Evolutionary conservation across 2,329 filamentous ascomycete genomes (phyloP), one percentile per base, ranked within the genome.

Genomic region (Dendrostoma leiphaemia): DNA sequence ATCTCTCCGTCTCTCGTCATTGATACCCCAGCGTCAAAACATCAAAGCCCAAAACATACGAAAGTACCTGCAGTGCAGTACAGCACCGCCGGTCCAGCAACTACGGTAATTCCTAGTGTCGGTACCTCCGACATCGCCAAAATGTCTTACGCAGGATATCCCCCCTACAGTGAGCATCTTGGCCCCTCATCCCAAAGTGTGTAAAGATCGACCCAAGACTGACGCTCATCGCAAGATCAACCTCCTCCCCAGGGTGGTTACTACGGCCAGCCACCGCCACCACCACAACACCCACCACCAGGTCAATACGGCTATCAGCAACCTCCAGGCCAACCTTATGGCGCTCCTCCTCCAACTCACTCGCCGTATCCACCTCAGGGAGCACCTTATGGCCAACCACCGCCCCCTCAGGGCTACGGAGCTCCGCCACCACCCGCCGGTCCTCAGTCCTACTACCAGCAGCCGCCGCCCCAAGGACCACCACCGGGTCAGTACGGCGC

Each of bases 91-190:
- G n/a, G n/a, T n/a, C n/a, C n/a, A n/a, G n/a, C 40, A 31, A 3
- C 6, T 43, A 12, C 9, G 32, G 4, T 8, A 23, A 29, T 21
- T 2, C 28, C 15, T 46, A 32, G 3, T 15, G 6, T 13, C n/a
- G 5, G 15, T 34, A 31, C 17, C 29, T 34, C 47, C n/a, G 17
- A 34, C 38, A 37, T 37, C 0, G n/a, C 48, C 23, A 41, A 28
- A 15, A 71, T 71, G 69, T 71, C 69, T 44, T 71, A 71, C 54
- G 62, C 53, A 49, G 65, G 61, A 31, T 70, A 71, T 32, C 66
- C 65, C 19, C 65, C 69, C 26, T 71, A 71, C 56, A 66, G 69
- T 71, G 59, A 63, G 69, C 67, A 12, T 17, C n/a, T n/a, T n/a
- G n/a, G n/a, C 44, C 17, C 28, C 15, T 21, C 17, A 4, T 21